Conservation (phyloP, 768 basidiomycete species). For the Mycena maculata region DNA sequence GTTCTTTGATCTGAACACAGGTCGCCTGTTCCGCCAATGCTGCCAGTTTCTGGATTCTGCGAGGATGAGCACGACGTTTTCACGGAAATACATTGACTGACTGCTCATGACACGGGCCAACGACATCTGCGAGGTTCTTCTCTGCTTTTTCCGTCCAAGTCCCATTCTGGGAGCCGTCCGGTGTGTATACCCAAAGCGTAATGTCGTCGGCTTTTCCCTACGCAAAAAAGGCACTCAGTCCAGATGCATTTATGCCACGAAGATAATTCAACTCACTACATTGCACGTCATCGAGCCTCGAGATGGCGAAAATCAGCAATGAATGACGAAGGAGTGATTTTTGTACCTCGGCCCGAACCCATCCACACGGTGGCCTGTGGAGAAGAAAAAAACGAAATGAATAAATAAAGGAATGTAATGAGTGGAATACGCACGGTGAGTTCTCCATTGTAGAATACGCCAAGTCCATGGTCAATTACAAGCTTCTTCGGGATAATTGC, state of each 20-base stretch:
- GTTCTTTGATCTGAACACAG: too few species aligned
- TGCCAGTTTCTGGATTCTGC: too few species aligned
- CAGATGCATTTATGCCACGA: neutral
- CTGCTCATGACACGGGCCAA: slow-evolving; percentile 18
- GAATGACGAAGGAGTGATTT: neutral
- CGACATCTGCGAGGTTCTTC: neutral
- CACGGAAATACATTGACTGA: neutral
- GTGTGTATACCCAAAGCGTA: neutral
- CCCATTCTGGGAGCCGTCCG: slow-evolving; percentile 10
- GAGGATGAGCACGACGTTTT: neutral
- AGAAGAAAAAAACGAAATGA: neutral
- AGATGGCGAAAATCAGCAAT: neutral
- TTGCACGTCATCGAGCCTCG: neutral
- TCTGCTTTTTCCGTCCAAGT: slow-evolving; percentile 1
- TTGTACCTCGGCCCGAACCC: slow-evolving; percentile 15
- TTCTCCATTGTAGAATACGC: neutral
- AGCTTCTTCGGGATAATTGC: slow-evolving; percentile 3
- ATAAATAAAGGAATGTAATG: too few species aligned
- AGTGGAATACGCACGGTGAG: slow-evolving; percentile 8
- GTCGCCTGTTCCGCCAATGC: too few species aligned
- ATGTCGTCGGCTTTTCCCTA: slow-evolving; percentile 12
- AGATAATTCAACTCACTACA: neutral
- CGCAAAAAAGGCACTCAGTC: neutral
- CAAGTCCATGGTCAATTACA: neutral
- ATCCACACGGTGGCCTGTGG: neutral